Evolutionary conservation across 495 filamentous ascomycete genomes (phyloP), one percentile per base, ranked within the genome.

Genomic region (Daldinia bambusicola): DNA sequence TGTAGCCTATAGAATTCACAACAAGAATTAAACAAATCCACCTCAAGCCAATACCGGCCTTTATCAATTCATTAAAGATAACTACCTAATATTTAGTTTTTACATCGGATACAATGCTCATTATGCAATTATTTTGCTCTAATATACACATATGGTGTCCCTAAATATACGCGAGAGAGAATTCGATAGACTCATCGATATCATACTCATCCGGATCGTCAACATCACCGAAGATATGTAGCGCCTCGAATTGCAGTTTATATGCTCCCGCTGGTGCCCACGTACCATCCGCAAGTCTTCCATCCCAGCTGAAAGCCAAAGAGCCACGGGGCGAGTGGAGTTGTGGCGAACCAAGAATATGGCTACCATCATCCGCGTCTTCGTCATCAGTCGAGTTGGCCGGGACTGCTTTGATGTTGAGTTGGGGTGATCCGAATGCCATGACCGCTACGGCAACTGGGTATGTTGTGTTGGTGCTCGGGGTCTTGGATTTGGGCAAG

Each of bases 261-360:
- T 87, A 87, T 13, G 67, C 50, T 18, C 83, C 85, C n/a, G 78
- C 75, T 18, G 79, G 72, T 14, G 81, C 81, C 31, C 79, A 80
- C 2, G 63, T 76, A 20, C 84, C 83, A 38, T 84, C 75, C 0
- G 74, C 77, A 3, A 86, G 67, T 14, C 69, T 66, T 14, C 85
- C 85, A n/a, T 80, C 79, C 81, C 83, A 87, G 31, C 13, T 56
- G 6, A 67, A 14, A 13, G 67, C 58, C 14, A 71, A 65, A 0
- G 69, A 69, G 31, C 81, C 82, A 12, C 85, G 79, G 6, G 83
- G 68, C 26, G 80, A 78, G 52, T 78, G 85, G 7, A 30, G 18
- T 7, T 74, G 55, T 0, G 85, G 85, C 53, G 81, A 82, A 32
- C 78, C 78, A 13, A 84, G 72, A 61, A 81, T 78, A 30, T 82